Evolutionary conservation across 2,329 filamentous ascomycete species (phyloP).

Genomic region (Pyrenophora seminiperda): DNA sequence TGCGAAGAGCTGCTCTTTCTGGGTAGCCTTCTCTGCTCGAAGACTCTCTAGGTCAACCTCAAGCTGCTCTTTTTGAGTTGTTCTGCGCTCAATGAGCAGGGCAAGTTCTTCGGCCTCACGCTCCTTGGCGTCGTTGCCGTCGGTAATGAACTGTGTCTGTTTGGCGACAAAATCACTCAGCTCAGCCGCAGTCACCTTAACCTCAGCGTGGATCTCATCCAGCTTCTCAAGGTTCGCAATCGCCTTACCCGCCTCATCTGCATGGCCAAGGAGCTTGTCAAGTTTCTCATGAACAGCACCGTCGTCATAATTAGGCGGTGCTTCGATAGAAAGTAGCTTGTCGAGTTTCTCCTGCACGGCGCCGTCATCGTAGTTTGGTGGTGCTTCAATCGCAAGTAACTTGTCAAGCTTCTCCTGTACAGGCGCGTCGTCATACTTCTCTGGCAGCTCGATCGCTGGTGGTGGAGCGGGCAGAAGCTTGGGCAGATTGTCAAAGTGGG

Average conservation of each 20-base stretch:
- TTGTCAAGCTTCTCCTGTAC: slow-evolving; percentile 63
- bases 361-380: slow-evolving; percentile 49
- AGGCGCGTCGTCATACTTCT: slow-evolving; percentile 59
- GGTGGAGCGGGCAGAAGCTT: slow-evolving; percentile 52
- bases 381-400: slow-evolving; percentile 56
- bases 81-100: slow-evolving; percentile 77
- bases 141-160: slow-evolving; percentile 74
- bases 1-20: slow-evolving; percentile 64
- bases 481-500: slow-evolving; percentile 50
- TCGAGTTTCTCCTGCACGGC: slow-evolving; percentile 62
- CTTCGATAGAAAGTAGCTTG: slow-evolving; percentile 58
- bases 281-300: slow-evolving; percentile 62
- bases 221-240: slow-evolving; percentile 79
- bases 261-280: slow-evolving; percentile 61
- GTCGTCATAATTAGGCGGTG: slow-evolving; percentile 46
- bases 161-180: slow-evolving; percentile 79
- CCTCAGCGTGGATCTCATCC: slow-evolving; percentile 86
- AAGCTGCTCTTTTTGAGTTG: slow-evolving; percentile 67
- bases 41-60: slow-evolving; percentile 54
- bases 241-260: slow-evolving; percentile 69
- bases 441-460: slow-evolving; percentile 53
- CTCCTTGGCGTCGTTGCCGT: slow-evolving; percentile 79
- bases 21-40: slow-evolving; percentile 59
- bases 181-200: slow-evolving; percentile 81
- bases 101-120: slow-evolving; percentile 79